A percentile compares a stretch with the other conserved stretches of the same genome.
Evolutionary conservation across 352 stramenopile species (phyloP).

Genomic region (Blastocystis sp.): DNA sequence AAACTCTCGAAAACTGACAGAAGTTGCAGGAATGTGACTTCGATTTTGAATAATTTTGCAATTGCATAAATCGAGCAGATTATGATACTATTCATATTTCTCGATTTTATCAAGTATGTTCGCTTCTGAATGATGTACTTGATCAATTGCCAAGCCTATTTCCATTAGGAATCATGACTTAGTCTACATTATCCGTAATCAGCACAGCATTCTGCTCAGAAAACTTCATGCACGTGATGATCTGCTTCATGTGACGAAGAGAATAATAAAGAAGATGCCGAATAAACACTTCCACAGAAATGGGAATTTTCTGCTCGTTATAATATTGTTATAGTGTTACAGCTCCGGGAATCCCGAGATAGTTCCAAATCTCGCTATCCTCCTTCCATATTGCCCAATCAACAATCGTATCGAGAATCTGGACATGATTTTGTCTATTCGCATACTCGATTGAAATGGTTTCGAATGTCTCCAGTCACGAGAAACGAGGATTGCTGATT

Average conservation of each 20-base stretch:
- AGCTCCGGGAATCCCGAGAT: background rate
- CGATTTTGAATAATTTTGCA: slow-evolving; percentile 2
- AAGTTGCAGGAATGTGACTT: background rate
- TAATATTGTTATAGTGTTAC: background rate
- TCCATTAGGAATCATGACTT: background rate
- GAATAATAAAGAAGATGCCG: slow-evolving; percentile 1
- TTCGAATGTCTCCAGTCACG: background rate
- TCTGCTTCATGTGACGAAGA: background rate
- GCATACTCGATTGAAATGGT: background rate
- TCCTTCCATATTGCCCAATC: slow-evolving; percentile 3
- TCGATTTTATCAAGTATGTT: background rate
- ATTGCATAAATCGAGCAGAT: slow-evolving; percentile 18
- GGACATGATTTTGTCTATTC: background rate
- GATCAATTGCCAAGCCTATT: background rate
- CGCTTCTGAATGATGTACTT: background rate
- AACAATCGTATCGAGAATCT: slow-evolving; percentile 13
- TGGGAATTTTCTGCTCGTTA: background rate
- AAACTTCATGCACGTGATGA: background rate
- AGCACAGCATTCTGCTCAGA: background rate
- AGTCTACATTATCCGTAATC: background rate
- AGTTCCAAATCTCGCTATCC: slow-evolving; percentile 2
- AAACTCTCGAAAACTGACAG: background rate
- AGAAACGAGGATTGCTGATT: slow-evolving; percentile 35
- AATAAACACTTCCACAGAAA: background rate
- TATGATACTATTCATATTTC: background rate